Conservation (phyloP, 2,329 filamentous ascomycete species). For the Celoporthe dispersa region DNA sequence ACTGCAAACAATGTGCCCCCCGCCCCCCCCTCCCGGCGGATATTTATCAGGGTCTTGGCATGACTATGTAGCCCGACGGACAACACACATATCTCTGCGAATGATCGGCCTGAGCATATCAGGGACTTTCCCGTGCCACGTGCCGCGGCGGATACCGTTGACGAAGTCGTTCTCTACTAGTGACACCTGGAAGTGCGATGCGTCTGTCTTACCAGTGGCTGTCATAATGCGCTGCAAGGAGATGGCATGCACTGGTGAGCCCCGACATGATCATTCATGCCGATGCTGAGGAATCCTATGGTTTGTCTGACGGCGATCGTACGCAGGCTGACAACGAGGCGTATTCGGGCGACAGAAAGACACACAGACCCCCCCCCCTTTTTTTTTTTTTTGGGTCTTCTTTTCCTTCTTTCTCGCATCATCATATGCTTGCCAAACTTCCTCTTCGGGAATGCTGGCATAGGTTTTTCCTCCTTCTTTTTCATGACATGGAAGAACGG, state of each 20-base stretch:
- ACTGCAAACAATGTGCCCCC: background rate
- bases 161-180: background rate
- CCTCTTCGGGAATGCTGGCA: background rate
- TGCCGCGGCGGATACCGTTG: background rate
- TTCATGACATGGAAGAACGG: background rate
- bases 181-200: background rate
- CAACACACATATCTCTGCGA: background rate
- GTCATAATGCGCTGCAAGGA: background rate
- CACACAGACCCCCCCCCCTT: background rate
- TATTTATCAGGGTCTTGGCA: slow-evolving; percentile 7
- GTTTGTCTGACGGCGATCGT: background rate
- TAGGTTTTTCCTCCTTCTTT: background rate
- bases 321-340: slow-evolving; percentile 1
- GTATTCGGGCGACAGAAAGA: background rate
- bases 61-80: background rate
- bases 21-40: background rate
- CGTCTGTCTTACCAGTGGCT: background rate
- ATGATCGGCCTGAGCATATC: background rate
- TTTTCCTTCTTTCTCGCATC: no score
- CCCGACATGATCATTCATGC: background rate
- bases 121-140: background rate
- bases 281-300: background rate
- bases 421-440: background rate
- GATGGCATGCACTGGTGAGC: background rate
- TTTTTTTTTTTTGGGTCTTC: no score